Base-by-base conservation (phyloP, 2,329 filamentous ascomycete species). In the Colletotrichum lini region DNA sequence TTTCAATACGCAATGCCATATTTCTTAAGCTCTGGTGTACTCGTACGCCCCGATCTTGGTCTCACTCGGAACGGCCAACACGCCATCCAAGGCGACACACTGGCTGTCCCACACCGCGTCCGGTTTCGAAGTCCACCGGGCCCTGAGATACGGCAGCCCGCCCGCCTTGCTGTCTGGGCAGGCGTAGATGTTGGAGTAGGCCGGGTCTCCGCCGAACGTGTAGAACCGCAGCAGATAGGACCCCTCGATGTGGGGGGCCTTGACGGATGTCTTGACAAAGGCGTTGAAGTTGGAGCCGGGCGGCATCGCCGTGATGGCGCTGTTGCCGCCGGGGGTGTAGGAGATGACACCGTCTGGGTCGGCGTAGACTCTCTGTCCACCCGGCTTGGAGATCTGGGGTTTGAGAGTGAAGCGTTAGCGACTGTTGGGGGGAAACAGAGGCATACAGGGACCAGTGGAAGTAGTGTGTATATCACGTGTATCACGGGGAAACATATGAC, bases 331-430 rank as follows among this genome's bases (percentile, higher is more conserved):
- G 23, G 76, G 73, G 0, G 89, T 89, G 80, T 88, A 92, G 65
- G 83, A 82, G 67, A 93, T 78, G 12, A 84, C 81, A 7, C 90
- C 91, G 35, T 83, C 79, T 4, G 85, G 82, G 3, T 80, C 82
- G 67, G 92, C 83, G 78, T 89, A 93, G 75, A 91, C 84, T 68
- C 84, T 80, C 75, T 93, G 90, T 35, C 91, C 91, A 38, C 90
- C 90, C 6, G 90, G 90, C 5, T 92, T 90, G 40, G 84, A 77
- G 42, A 89, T 85, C 80, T 83, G 12, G 26, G 10, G 5, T 21
- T n/a, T 23, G 16, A 4, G 18, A 3, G 16, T 0, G 4, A 6
- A 3, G 3, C 6, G 18, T 50, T 12, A 47, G 16, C 8, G 8
- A 10, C 8, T 1, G 16, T 13, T 4, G 26, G 1, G 30, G 1